These are phyloP conservation scores for Chiua virens DNA, from an alignment of 768 basidiomycete species.

Conservation along the genomic window DNA sequence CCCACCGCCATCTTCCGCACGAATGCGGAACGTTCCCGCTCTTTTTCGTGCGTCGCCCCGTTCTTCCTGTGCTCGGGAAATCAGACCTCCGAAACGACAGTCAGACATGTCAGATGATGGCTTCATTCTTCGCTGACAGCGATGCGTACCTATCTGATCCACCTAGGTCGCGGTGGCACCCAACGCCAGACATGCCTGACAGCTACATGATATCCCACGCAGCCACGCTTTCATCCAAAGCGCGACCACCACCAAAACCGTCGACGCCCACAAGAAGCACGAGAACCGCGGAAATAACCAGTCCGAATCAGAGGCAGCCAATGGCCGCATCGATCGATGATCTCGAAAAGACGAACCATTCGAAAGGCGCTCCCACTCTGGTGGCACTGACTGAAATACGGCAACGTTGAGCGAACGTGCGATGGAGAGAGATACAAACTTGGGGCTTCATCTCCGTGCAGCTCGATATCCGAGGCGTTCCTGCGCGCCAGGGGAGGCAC, in stretches of 20 bases:
- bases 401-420: slow-evolving; percentile 26
- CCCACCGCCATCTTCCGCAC: neutral
- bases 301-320: slow-evolving; percentile 1
- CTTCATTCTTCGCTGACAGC: slow-evolving; percentile 1
- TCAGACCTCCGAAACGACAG: neutral
- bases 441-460: slow-evolving; percentile 27
- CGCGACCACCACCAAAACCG: slow-evolving; percentile 7
- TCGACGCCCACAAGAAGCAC: slow-evolving; percentile 6
- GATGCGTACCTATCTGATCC: neutral
- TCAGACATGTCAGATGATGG: slow-evolving; percentile 2
- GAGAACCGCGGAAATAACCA: slow-evolving; percentile 25
- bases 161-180: neutral
- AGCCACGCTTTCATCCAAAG: slow-evolving; percentile 1
- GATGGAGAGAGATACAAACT: slow-evolving; percentile 19
- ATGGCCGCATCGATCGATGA: slow-evolving; percentile 19
- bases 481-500: slow-evolving; percentile 15
- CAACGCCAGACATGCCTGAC: neutral
- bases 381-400: slow-evolving; percentile 5
- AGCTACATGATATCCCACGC: slow-evolving; percentile 10
- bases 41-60: neutral
- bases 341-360: slow-evolving; percentile 7
- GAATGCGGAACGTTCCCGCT: neutral
- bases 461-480: slow-evolving; percentile 30
- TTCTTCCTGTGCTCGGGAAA: neutral
- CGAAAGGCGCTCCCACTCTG: slow-evolving; percentile 11